Evolutionary conservation across 495 filamentous ascomycete species (phyloP).

Genomic region (Trichoderma asperelloides): DNA sequence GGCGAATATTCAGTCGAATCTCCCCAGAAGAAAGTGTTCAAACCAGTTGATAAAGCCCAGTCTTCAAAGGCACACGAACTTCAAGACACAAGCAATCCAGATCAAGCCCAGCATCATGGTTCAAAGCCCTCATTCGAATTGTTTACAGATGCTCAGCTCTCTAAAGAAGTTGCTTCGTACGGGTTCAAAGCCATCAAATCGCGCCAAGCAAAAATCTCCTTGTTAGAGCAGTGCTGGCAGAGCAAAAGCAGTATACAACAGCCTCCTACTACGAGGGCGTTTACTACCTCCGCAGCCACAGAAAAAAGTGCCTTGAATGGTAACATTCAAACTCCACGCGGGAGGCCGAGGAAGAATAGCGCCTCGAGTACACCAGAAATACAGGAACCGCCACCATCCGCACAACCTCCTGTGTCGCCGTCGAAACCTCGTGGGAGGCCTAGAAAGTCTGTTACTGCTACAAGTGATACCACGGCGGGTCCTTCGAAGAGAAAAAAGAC

Average conservation of each 20-base stretch:
- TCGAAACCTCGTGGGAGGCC: slow-evolving; percentile 18
- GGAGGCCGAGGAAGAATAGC: slow-evolving; percentile 33
- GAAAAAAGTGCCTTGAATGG: slow-evolving; percentile 11
- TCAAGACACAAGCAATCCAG: neutral
- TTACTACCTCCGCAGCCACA: slow-evolving; percentile 19
- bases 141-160: slow-evolving; percentile 55
- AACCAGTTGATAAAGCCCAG: neutral
- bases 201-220: slow-evolving; percentile 59
- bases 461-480: neutral
- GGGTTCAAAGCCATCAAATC: slow-evolving; percentile 70
- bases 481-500: slow-evolving; percentile 9
- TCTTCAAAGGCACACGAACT: neutral
- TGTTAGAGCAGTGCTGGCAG: slow-evolving; percentile 68
- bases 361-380: slow-evolving; percentile 10
- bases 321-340: slow-evolving; percentile 22
- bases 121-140: slow-evolving; percentile 35
- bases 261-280: slow-evolving; percentile 4
- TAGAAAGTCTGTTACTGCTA: slow-evolving; percentile 14
- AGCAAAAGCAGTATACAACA: slow-evolving; percentile 22
- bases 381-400: neutral
- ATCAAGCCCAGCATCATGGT: neutral
- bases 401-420: neutral
- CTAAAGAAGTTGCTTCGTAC: slow-evolving; percentile 52
- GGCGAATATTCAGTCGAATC: neutral
- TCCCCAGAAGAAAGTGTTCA: neutral